These are phyloP conservation scores for Spergularia azorica DNA, from an alignment of 179 eudicot genomes.

Conservation along the genomic window DNA sequence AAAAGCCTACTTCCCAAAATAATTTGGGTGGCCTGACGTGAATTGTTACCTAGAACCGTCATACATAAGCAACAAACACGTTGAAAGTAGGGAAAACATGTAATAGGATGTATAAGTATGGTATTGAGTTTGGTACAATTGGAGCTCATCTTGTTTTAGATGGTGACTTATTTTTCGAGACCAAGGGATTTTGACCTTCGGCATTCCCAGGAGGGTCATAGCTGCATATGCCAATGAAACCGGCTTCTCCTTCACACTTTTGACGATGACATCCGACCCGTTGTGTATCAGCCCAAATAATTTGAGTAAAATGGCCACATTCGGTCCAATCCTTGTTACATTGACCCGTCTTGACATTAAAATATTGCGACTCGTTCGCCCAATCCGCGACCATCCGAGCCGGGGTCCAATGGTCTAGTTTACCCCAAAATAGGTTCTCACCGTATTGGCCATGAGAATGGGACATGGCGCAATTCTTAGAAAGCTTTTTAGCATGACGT, in stretches of 20 bases:
- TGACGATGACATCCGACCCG: constrained; percentile 34
- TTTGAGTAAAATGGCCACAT: constrained; percentile 46
- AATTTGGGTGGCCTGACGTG: too few relatives aligned
- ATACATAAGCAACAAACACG: too few relatives aligned
- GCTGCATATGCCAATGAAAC: constrained; percentile 32
- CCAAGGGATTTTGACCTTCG: constrained; percentile 25
- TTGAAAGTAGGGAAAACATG: too few relatives aligned
- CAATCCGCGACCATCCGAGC: constrained; percentile 32
- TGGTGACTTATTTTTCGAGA: not conserved
- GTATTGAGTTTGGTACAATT: too few relatives aligned
- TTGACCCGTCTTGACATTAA: constrained; percentile 7
- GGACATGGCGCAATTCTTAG: constrained; percentile 24
- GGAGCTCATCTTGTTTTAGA: not conserved
- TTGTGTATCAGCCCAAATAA: constrained; percentile 32
- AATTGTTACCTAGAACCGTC: too few relatives aligned
- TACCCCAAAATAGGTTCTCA: constrained; percentile 39
- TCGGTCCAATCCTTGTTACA: constrained; percentile 28
- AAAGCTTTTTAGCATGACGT: constrained; percentile 22
- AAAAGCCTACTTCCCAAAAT: too few relatives aligned
- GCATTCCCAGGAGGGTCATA: constrained; percentile 45
- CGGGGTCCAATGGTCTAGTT: constrained; percentile 32
- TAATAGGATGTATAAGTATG: too few relatives aligned
- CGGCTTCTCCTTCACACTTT: constrained; percentile 20
- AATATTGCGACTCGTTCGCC: constrained; percentile 31
- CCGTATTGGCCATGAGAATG: constrained; percentile 40